Evolutionary conservation across 2,329 filamentous ascomycete genomes (phyloP).

Genomic region (Trichoderma sp.): DNA sequence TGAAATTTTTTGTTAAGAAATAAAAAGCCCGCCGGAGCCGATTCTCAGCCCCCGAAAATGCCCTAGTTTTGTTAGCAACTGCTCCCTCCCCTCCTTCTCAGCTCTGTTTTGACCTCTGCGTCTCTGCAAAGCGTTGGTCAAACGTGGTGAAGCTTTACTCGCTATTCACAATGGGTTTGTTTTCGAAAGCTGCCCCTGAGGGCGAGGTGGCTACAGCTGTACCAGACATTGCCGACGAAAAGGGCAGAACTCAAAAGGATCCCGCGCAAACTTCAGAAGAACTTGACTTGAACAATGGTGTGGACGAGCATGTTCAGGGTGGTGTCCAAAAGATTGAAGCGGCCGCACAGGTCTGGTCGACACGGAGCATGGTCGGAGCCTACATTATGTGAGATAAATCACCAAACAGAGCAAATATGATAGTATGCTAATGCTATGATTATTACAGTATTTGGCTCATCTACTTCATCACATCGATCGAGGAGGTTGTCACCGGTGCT

Average conservation of each 20-base stretch:
- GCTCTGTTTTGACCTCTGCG: neutral
- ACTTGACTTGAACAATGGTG: neutral
- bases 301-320: slow-evolving; percentile 42
- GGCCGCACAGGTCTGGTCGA: slow-evolving; percentile 43
- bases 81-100: neutral
- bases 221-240: slow-evolving; percentile 23
- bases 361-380: slow-evolving; percentile 48
- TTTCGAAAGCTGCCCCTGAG: neutral
- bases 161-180: slow-evolving; percentile 24
- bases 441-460: slow-evolving; percentile 46
- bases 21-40: neutral
- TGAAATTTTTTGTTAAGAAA: neutral
- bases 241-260: slow-evolving; percentile 24
- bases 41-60: slow-evolving; percentile 21
- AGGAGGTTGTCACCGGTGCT: slow-evolving; percentile 45
- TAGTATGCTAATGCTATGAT: neutral
- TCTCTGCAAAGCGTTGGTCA: neutral
- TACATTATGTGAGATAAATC: slow-evolving; percentile 46
- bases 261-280: slow-evolving; percentile 41
- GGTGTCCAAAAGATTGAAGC: slow-evolving; percentile 54
- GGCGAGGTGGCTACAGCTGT: neutral
- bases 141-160: neutral
- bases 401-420: neutral
- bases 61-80: neutral
- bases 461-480: slow-evolving; percentile 45